phyloP scores from a whole-genome alignment of 306 rosid genomes.

The Luffa acutangula region DNA sequence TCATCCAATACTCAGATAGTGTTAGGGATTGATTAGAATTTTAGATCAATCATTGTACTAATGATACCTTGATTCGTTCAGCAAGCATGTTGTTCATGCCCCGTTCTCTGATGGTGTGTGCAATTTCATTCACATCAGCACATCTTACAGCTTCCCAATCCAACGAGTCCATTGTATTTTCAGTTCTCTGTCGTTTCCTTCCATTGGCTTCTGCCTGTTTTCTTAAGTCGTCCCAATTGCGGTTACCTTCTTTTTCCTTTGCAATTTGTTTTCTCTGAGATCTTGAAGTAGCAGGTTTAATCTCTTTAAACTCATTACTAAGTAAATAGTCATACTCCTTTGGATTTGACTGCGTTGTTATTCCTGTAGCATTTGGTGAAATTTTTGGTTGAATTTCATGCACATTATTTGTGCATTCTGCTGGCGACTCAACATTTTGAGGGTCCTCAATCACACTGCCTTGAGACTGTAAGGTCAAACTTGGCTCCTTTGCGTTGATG shows the following conservation, averaged over 20 bases:
- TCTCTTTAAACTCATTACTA: constrained; percentile 33
- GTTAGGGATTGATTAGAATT: background rate
- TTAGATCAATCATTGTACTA: background rate
- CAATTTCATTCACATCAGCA: constrained; percentile 70
- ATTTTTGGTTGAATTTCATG: constrained; percentile 12
- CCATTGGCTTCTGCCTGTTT: constrained; percentile 44
- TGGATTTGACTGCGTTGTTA: constrained; percentile 23
- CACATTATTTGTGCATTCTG: constrained; percentile 15
- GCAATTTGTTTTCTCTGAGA: constrained; percentile 27
- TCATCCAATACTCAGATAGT: constrained; percentile 19
- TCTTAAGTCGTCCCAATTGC: constrained; percentile 76
- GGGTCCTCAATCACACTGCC: constrained; percentile 16
- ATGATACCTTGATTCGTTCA: constrained; percentile 66
- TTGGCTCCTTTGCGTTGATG: constrained; percentile 15
- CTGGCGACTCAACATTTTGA: constrained; percentile 11
- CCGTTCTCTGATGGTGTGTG: constrained; percentile 68
- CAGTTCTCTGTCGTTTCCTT: constrained; percentile 47
- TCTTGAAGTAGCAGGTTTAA: constrained; percentile 32
- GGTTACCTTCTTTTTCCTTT: constrained; percentile 34
- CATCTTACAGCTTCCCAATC: constrained; percentile 96
- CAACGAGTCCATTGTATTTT: constrained; percentile 69
- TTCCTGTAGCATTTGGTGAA: constrained; percentile 23
- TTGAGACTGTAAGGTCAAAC: constrained; percentile 24
- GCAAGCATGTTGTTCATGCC: constrained; percentile 97
- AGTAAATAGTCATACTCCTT: constrained; percentile 20